phyloP scores from a whole-genome alignment of 306 rosid species.

The Fagus sylvatica region DNA sequence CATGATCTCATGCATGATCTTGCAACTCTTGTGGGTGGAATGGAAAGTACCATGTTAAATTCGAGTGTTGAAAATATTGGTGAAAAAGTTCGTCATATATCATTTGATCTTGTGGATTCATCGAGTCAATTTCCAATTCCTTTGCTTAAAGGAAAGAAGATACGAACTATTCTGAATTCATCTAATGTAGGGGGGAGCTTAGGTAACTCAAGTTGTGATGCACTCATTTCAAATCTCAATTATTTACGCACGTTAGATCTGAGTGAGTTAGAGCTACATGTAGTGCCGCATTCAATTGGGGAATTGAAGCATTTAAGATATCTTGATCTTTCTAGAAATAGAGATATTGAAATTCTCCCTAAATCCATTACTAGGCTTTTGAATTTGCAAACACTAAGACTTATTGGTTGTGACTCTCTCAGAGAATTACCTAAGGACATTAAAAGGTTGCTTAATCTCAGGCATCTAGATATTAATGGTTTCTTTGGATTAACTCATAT shows the following conservation, averaged over 20 bases:
- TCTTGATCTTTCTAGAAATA: background rate
- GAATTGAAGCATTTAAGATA: conserved; percentile 16
- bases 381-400: conserved; percentile 21
- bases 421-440: conserved; percentile 16
- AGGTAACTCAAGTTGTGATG: background rate
- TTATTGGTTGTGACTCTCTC: background rate
- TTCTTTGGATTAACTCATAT: background rate
- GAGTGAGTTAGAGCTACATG: background rate
- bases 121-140: background rate
- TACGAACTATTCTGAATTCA: conserved; percentile 3
- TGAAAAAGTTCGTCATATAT: conserved; percentile 11
- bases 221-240: background rate
- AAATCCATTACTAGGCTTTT: conserved; percentile 19
- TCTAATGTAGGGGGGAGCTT: background rate
- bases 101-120: background rate
- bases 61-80: background rate
- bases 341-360: background rate
- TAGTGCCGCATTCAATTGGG: conserved; percentile 12
- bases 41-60: background rate
- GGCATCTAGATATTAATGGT: background rate
- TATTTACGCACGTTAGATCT: conserved; percentile 13
- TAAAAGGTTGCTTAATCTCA: conserved; percentile 20
- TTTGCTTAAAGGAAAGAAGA: background rate
- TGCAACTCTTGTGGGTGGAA: conserved; percentile 7
- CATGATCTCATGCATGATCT: conserved; percentile 30